These are phyloP conservation scores for Candida oleophila DNA, from an alignment of 805 yeast genomes.

Conservation along the genomic window DNA sequence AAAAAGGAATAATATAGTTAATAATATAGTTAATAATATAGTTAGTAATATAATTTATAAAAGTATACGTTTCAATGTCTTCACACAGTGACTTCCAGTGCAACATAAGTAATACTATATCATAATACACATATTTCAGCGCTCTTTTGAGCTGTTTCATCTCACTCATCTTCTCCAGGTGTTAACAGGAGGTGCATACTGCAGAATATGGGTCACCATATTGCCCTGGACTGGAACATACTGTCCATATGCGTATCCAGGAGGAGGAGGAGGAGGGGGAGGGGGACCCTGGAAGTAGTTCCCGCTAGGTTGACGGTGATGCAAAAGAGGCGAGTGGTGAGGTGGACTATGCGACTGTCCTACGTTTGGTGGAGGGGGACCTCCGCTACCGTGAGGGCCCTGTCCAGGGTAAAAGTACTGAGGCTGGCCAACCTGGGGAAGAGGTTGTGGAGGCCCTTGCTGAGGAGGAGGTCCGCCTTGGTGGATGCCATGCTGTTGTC, in stretches of 20 bases:
- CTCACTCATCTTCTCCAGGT: slow-evolving; percentile 19
- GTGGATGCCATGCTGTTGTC: neutral
- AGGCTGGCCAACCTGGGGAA: slow-evolving; percentile 6
- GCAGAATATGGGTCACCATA: slow-evolving; percentile 16
- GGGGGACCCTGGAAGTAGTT: slow-evolving; percentile 3
- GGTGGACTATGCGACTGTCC: slow-evolving; percentile 3
- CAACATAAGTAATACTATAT: too few relatives aligned
- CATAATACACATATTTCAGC: neutral
- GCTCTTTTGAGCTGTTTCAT: neutral
- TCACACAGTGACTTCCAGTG: too few relatives aligned
- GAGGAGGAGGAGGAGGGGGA: slow-evolving; percentile 26
- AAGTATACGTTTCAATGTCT: too few relatives aligned
- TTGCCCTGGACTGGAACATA: slow-evolving; percentile 35
- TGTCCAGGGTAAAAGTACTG: slow-evolving; percentile 3
- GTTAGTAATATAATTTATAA: too few relatives aligned
- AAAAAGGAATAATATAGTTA: too few relatives aligned
- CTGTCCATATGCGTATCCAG: slow-evolving; percentile 39
- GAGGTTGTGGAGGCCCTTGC: slow-evolving; percentile 7
- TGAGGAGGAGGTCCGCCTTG: slow-evolving; percentile 6
- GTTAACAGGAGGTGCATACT: slow-evolving; percentile 18
- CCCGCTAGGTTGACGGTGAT: slow-evolving; percentile 2
- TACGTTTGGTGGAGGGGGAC: slow-evolving; percentile 8
- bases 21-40: too few relatives aligned
- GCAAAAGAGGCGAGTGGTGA: slow-evolving; percentile 1
- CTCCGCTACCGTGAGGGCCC: neutral